Base-by-base conservation (phyloP, 1,139 yeast species). In the Taphrina pruni region DNA sequence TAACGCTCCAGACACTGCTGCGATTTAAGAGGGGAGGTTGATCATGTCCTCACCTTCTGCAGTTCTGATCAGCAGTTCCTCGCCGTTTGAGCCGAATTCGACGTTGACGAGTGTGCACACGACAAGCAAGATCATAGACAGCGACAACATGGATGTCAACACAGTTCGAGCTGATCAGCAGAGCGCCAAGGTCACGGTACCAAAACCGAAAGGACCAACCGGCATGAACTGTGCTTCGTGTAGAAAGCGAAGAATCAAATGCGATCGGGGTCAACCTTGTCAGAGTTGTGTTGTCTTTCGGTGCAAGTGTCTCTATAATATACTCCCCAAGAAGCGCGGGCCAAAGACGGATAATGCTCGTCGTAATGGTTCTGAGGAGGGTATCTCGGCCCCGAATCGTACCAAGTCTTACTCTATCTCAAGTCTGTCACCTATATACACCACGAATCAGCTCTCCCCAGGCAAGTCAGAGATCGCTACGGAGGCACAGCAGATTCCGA, bases 201-300 rank as follows among this genome's bases (percentile, higher is more conserved):
- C 54, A 21, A 50, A 50, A n/a, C 54, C 54, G 36, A 50, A 50
- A 35, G 54, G 54, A 11, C 54, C 54, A 4, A 50, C 54, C 36
- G 54, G 54, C 36, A 50, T 50, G 54, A 50, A 50, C 21, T 50
- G 54, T 50, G 54, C 54, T 8, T 50, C 54, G 8, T 50, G 54
- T 50, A 20, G 54, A n/a, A 50, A 50, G 21, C 54, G 54, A 9
- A 20, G 54, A 21, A 50, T 50, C 36, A 50, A 21, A n/a, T 50
- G 54, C 54, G 54, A 50, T 50, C 54, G 54, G n/a, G 54, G 54
- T 21, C 32, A 21, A 26, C 54, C 54, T 21, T 50, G 54, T 21
- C 54, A 50, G 54, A 50, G 54, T n/a, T 50, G 54, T 50, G 54
- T 50, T 32, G 54, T 50, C 36, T 50, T 50, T 21, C 35, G 54